Evolutionary conservation across 148 eudicot species (phyloP).

Genomic region (Polygonum maritimum): DNA sequence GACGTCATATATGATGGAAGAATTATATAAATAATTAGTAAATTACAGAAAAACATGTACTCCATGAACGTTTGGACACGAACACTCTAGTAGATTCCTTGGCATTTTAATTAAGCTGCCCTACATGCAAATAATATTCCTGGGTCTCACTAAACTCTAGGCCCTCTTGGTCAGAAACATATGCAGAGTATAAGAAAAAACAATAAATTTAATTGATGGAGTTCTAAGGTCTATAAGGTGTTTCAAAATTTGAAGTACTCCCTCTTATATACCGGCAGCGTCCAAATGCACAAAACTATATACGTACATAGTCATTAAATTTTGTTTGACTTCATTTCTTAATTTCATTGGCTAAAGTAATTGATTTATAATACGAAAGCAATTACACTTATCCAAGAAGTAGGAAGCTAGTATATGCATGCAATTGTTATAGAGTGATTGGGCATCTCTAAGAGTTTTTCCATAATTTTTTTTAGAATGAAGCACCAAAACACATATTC

Average conservation of each 20-base stretch:
- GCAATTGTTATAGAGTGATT: too few relatives aligned
- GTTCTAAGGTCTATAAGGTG: not conserved
- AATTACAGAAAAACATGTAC: not conserved
- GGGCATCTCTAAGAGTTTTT: too few relatives aligned
- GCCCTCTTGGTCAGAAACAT: not conserved
- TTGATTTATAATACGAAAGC: too few relatives aligned
- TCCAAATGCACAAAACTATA: not conserved
- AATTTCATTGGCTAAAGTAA: too few relatives aligned
- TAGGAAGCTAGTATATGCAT: too few relatives aligned
- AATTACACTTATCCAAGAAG: too few relatives aligned
- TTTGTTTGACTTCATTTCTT: not conserved
- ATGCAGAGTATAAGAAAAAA: not conserved
- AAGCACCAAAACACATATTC: too few relatives aligned
- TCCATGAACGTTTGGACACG: not conserved
- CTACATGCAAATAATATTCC: slow-evolving; percentile 1
- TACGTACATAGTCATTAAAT: not conserved
- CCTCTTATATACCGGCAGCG: not conserved
- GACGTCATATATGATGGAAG: not conserved
- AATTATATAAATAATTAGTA: not conserved
- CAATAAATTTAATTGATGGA: not conserved
- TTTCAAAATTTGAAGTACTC: not conserved
- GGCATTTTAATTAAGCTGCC: not conserved
- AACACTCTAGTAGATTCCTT: not conserved
- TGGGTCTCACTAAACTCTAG: not conserved
- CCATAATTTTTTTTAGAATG: too few relatives aligned